Evolutionary conservation across 306 rosid species (phyloP).

Genomic region (Lathyrus oleraceus): DNA sequence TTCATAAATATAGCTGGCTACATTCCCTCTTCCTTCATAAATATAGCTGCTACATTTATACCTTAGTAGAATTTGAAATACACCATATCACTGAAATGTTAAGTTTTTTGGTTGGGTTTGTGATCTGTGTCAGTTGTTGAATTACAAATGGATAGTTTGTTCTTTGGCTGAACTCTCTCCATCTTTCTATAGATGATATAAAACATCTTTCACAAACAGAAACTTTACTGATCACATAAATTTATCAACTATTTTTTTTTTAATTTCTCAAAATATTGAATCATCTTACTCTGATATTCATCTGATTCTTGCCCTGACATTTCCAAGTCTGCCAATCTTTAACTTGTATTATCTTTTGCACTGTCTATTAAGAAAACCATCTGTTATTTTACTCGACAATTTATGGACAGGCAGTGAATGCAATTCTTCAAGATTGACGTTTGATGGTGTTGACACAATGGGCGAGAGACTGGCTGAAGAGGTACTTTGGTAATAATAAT

Average conservation of each 20-base stretch:
- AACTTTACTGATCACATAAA: neutral
- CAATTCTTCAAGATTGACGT: constrained; percentile 76
- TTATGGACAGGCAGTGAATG: constrained; percentile 85
- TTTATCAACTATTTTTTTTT: neutral
- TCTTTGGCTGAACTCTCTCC: neutral
- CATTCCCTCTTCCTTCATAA: constrained; percentile 3
- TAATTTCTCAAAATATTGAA: neutral
- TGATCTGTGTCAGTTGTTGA: constrained; percentile 24
- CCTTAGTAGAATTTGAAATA: neutral
- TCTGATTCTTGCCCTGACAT: neutral
- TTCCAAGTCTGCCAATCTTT: neutral
- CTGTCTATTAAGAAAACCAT: constrained; percentile 12
- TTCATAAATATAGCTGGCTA: constrained; percentile 13
- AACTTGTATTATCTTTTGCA: neutral
- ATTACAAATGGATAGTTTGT: constrained; percentile 26
- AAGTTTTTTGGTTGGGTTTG: constrained; percentile 1
- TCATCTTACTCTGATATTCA: constrained; percentile 15
- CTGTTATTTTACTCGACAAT: constrained; percentile 34
- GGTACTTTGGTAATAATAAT: constrained; percentile 66
- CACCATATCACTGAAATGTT: neutral
- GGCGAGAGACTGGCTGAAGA: constrained; percentile 91
- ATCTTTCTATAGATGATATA: neutral
- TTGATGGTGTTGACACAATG: constrained; percentile 91
- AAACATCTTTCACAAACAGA: neutral
- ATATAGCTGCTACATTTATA: constrained; percentile 18